Evolutionary conservation across 148 eudicot genomes (phyloP).

Genomic region (Dysphania ambrosioides): DNA sequence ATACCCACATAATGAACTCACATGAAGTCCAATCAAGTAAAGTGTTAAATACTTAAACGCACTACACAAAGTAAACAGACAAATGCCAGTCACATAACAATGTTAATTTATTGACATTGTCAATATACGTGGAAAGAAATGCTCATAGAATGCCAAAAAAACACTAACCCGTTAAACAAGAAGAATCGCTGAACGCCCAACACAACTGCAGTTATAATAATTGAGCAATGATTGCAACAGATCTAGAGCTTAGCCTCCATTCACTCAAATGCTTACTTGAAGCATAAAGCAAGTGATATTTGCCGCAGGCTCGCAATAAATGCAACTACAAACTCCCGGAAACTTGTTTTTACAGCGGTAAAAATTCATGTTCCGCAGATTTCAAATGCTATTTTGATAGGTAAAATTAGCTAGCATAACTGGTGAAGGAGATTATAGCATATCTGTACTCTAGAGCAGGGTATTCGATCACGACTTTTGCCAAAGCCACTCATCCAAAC

Average conservation of each 20-base stretch:
- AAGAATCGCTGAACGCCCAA: not conserved
- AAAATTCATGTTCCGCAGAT: too few relatives aligned
- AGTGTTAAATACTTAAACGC: not conserved
- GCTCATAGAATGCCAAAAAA: too few relatives aligned
- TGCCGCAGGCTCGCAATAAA: too few relatives aligned
- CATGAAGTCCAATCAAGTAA: constrained; percentile 7
- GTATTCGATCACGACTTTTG: too few relatives aligned
- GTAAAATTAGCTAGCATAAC: too few relatives aligned
- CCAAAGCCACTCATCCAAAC: too few relatives aligned
- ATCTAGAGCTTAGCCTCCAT: not conserved
- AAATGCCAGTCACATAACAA: not conserved
- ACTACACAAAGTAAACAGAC: not conserved
- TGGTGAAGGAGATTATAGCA: too few relatives aligned
- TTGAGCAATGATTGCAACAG: constrained; percentile 6
- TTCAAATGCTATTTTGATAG: too few relatives aligned
- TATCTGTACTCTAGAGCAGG: too few relatives aligned
- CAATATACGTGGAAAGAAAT: not conserved
- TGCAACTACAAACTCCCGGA: not conserved
- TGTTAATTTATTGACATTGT: not conserved
- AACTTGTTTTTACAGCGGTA: too few relatives aligned
- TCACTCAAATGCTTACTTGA: not conserved
- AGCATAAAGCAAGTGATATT: not conserved
- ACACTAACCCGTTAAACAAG: too few relatives aligned
- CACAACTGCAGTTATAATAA: not conserved
- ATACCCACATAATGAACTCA: not conserved